These are phyloP conservation scores for Babjeviella inositovora DNA, from an alignment of 805 yeast genomes.

Conservation along the genomic window DNA sequence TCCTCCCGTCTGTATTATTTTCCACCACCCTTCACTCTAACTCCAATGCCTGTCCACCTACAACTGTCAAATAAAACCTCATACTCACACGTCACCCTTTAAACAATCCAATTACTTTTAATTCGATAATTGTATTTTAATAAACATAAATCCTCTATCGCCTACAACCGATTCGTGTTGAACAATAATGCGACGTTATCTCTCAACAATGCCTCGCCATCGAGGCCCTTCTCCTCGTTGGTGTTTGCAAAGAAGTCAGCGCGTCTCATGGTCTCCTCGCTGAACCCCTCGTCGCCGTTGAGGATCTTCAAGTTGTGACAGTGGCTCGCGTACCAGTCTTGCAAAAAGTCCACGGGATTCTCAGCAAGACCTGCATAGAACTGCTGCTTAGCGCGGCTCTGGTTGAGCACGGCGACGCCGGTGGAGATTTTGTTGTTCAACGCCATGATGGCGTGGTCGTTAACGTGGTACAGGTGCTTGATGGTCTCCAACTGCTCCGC, in stretches of 20 bases:
- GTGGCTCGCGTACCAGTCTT: constrained; percentile 66
- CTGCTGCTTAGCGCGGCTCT: constrained; percentile 48
- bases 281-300: constrained; percentile 79
- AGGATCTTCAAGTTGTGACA: constrained; percentile 73
- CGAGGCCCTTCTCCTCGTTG: too few species aligned
- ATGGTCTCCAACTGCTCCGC: neutral
- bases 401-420: constrained; percentile 35
- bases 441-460: constrained; percentile 20
- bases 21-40: too few species aligned
- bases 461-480: constrained; percentile 19
- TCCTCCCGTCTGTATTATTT: too few species aligned
- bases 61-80: too few species aligned
- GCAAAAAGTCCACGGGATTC: constrained; percentile 64
- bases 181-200: constrained; percentile 70
- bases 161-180: constrained; percentile 31
- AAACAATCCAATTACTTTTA: too few species aligned
- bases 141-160: neutral
- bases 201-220: too few species aligned
- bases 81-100: too few species aligned
- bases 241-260: constrained; percentile 66
- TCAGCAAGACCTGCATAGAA: constrained; percentile 63
- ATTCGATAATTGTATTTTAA: neutral
- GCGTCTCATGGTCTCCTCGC: constrained; percentile 78
- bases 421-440: constrained; percentile 23
- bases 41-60: too few species aligned